These are phyloP conservation scores for Podaxis sp. DNA, from an alignment of 768 basidiomycete species.

Conservation along the genomic window DNA sequence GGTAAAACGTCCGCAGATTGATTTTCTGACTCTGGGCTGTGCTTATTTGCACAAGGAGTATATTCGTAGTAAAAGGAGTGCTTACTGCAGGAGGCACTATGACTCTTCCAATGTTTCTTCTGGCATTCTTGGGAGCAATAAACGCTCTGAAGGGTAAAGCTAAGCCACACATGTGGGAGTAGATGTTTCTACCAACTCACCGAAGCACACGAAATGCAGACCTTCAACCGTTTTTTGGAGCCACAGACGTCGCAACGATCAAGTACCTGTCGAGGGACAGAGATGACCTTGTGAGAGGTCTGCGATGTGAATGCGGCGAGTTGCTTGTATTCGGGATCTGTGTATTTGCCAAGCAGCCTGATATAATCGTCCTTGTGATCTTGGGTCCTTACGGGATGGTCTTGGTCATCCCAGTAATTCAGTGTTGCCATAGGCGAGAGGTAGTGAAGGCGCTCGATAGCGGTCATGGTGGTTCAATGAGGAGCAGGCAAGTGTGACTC, in stretches of 20 bases:
- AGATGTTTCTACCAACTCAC: background rate
- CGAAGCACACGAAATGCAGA: slow-evolving; percentile 1
- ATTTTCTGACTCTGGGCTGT: slow-evolving; percentile 37
- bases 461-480: background rate
- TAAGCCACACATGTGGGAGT: background rate
- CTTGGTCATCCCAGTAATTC: background rate
- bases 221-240: background rate
- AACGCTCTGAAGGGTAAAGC: slow-evolving; percentile 15
- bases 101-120: slow-evolving; percentile 29
- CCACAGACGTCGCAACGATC: background rate
- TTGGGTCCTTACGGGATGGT: background rate
- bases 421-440: background rate
- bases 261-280: background rate
- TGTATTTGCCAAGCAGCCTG: background rate
- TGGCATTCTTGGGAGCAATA: slow-evolving; percentile 36
- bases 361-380: background rate
- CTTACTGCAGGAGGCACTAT: slow-evolving; percentile 30
- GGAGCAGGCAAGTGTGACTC: background rate
- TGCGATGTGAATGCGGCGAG: background rate
- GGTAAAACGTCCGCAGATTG: slow-evolving; percentile 32
- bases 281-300: background rate
- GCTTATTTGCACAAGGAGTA: background rate
- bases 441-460: background rate
- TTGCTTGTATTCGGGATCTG: background rate
- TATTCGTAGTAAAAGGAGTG: background rate